Conservation (phyloP, 257 asterid species). For the Scutellaria galericulata region DNA sequence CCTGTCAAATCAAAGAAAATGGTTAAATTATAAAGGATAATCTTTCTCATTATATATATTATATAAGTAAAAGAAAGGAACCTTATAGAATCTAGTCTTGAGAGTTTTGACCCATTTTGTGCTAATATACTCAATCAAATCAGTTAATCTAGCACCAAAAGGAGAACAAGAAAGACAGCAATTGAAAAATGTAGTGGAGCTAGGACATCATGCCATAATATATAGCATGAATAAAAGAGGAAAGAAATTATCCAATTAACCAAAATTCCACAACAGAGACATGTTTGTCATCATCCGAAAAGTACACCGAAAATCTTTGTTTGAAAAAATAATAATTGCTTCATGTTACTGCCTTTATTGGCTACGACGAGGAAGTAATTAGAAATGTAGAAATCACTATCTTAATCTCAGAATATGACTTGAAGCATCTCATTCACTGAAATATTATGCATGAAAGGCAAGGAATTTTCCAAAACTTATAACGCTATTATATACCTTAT, state of each 20-base stretch:
- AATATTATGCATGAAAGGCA: too few species aligned
- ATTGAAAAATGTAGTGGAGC: neutral
- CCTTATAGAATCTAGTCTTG: too few species aligned
- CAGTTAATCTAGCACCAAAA: neutral
- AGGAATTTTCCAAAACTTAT: too few species aligned
- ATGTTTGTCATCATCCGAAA: slow-evolving; percentile 7
- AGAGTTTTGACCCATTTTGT: neutral
- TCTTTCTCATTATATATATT: too few species aligned
- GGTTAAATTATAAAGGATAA: too few species aligned
- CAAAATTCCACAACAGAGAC: neutral
- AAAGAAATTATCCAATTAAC: neutral
- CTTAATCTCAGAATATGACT: neutral
- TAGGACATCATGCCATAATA: neutral
- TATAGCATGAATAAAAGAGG: neutral
- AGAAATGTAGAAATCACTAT: neutral
- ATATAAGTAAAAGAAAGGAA: too few species aligned
- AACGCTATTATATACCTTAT: too few species aligned
- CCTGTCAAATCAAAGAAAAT: too few species aligned
- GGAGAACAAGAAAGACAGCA: neutral
- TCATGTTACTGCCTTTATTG: neutral
- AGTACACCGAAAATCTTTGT: neutral
- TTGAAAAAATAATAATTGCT: neutral
- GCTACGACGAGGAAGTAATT: neutral
- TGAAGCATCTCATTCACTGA: too few species aligned
- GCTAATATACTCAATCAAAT: neutral